phyloP scores from a whole-genome alignment of 1,284 basidiomycete genomes.

The Naganishia albida region DNA sequence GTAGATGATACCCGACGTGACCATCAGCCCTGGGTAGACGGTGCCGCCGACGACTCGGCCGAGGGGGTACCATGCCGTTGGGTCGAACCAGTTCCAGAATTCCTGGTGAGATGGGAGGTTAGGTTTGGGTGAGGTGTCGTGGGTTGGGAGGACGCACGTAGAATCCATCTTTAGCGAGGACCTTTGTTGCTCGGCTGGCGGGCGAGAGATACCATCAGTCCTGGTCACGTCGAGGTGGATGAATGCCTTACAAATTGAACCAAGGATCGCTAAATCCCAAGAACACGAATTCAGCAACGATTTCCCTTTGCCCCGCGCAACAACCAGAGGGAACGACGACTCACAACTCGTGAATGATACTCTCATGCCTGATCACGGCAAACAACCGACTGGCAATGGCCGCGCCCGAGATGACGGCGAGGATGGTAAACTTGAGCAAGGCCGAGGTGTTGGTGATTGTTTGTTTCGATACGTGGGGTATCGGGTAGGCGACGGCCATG shows the following conservation, averaged over 20 bases:
- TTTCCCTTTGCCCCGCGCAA: constrained; percentile 26
- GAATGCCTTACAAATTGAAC: constrained; percentile 83
- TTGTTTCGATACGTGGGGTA: constrained; percentile 55
- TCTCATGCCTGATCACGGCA: constrained; percentile 96
- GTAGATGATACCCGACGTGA: constrained; percentile 95
- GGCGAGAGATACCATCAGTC: background rate
- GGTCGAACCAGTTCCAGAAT: constrained; percentile 99
- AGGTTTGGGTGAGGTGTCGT: background rate
- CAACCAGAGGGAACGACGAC: constrained; percentile 48
- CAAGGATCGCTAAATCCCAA: constrained; percentile 75
- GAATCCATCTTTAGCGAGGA: constrained; percentile 88
- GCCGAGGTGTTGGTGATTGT: constrained; percentile 79
- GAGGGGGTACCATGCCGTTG: constrained; percentile 97
- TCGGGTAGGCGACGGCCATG: constrained; percentile 46
- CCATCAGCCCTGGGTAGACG: constrained; percentile 97
- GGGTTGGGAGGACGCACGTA: constrained; percentile 64
- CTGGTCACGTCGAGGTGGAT: no score
- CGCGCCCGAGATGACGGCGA: constrained; percentile 84
- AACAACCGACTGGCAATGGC: constrained; percentile 95
- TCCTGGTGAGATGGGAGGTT: constrained; percentile 60
- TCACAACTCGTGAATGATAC: constrained; percentile 98
- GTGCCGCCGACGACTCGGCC: constrained; percentile 98
- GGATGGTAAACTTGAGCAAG: constrained; percentile 79
- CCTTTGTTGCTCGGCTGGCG: constrained; percentile 79
- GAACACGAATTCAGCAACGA: constrained; percentile 1